Percentiles rank a stretch among this genome's conserved stretches.
Evolutionary conservation across 371 early-diverging fungal species (phyloP).

Genomic region (Mucor sp.): DNA sequence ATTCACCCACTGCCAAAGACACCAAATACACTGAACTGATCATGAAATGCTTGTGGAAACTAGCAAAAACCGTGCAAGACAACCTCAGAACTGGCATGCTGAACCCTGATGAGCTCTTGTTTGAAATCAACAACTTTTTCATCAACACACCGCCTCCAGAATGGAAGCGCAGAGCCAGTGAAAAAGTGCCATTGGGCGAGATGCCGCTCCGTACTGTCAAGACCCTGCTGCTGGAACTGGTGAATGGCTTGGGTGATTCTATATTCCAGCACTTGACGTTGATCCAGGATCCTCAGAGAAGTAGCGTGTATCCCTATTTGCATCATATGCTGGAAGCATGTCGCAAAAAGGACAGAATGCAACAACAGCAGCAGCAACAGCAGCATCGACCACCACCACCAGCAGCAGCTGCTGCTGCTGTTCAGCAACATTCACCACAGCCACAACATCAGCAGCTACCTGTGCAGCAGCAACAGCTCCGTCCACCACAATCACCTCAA

Average conservation of each 20-base stretch:
- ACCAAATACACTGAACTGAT: conserved; percentile 83
- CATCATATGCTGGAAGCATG: conserved; percentile 72
- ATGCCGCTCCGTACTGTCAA: conserved; percentile 94
- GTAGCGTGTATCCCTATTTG: conserved; percentile 70
- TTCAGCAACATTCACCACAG: conserved; percentile 25
- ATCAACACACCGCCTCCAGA: conserved; percentile 75
- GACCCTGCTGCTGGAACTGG: conserved; percentile 83
- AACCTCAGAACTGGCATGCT: conserved; percentile 56
- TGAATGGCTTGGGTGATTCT: conserved; percentile 64
- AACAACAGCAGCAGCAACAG: conserved; percentile 31
- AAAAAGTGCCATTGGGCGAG: conserved; percentile 79
- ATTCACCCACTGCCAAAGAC: conserved; percentile 55
- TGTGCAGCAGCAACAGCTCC: conserved; percentile 23
- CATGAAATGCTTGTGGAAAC: conserved; percentile 97
- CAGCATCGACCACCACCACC: conserved; percentile 19
- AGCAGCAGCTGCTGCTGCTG: not conserved
- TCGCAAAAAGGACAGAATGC: conserved; percentile 52
- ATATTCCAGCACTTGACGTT: conserved; percentile 63
- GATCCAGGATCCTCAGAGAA: conserved; percentile 64
- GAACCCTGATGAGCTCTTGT: conserved; percentile 65
- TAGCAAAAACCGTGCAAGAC: conserved; percentile 82
- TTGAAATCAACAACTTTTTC: conserved; percentile 83
- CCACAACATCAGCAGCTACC: conserved; percentile 3
- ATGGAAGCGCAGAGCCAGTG: conserved; percentile 83
- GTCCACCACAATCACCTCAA: conserved; percentile 21